Evolutionary conservation across 257 asterid genomes (phyloP).

Genomic region (Scutellaria minor): DNA sequence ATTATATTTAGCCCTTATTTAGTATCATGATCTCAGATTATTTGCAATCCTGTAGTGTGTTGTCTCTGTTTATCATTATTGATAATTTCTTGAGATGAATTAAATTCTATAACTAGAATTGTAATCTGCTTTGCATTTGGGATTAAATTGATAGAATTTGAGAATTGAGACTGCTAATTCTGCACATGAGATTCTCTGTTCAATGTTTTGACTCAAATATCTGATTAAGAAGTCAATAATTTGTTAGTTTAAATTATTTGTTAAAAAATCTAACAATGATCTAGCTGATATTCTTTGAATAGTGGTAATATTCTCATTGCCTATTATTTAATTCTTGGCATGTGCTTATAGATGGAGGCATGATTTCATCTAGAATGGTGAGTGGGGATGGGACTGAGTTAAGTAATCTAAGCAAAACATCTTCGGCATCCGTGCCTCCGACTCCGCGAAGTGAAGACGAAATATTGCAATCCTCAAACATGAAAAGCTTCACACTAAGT

Average conservation of each 20-base stretch:
- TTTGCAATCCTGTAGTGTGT: neutral
- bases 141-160: neutral
- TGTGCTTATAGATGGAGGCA: constrained; percentile 36
- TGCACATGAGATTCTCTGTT: neutral
- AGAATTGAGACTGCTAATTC: neutral
- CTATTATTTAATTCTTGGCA: neutral
- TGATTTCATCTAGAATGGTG: constrained; percentile 46
- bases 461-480: constrained; percentile 60
- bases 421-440: constrained; percentile 57
- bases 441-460: constrained; percentile 67
- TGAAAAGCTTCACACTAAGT: constrained; percentile 59
- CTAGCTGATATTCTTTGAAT: neutral
- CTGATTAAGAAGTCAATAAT: neutral
- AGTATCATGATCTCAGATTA: neutral
- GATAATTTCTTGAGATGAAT: constrained; percentile 19
- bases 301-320: constrained; percentile 19
- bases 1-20: constrained; percentile 11
- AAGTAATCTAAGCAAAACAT: constrained; percentile 51
- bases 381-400: constrained; percentile 51
- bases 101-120: constrained; percentile 26
- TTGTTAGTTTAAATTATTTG: neutral
- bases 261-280: neutral
- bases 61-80: constrained; percentile 1
- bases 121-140: constrained; percentile 28
- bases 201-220: constrained; percentile 1